Evolutionary conservation across 139 green algal genomes (phyloP).

Genomic region (Coccomyxa sp.): DNA sequence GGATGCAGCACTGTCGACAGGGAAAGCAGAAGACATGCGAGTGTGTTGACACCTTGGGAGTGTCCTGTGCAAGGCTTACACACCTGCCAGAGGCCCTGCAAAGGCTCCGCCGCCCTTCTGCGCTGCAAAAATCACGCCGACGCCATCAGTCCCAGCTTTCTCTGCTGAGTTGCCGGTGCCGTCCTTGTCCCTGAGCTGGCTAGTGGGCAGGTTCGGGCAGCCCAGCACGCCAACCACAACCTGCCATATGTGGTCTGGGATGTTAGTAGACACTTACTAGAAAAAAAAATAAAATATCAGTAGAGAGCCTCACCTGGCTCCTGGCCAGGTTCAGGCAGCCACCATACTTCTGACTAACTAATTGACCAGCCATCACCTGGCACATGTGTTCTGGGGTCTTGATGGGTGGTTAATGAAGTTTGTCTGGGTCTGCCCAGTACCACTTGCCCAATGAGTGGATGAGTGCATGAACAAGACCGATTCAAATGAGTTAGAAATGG

Average conservation of each 20-base stretch:
- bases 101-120: slow-evolving; percentile 54
- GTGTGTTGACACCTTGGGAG: too few species aligned
- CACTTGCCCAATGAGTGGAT: slow-evolving; percentile 26
- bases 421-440: slow-evolving; percentile 90
- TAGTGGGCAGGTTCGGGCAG: slow-evolving; percentile 90
- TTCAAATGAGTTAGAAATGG: not conserved
- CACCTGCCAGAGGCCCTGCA: slow-evolving; percentile 35
- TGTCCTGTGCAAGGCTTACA: too few species aligned
- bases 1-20: too few species aligned
- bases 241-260: slow-evolving; percentile 20
- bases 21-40: too few species aligned
- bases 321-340: slow-evolving; percentile 91
- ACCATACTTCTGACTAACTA: slow-evolving; percentile 77
- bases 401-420: too few species aligned
- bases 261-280: too few species aligned
- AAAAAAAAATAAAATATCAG: not conserved
- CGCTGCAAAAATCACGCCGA: slow-evolving; percentile 78
- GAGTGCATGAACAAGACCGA: not conserved
- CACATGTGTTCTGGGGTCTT: not conserved
- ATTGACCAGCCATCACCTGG: slow-evolving; percentile 64
- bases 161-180: slow-evolving; percentile 36
- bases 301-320: too few species aligned
- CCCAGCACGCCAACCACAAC: slow-evolving; percentile 85
- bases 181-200: slow-evolving; percentile 47
- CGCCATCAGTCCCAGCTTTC: slow-evolving; percentile 14